Conservation (phyloP, 2,329 filamentous ascomycete genomes). For the Dothistroma pini region DNA sequence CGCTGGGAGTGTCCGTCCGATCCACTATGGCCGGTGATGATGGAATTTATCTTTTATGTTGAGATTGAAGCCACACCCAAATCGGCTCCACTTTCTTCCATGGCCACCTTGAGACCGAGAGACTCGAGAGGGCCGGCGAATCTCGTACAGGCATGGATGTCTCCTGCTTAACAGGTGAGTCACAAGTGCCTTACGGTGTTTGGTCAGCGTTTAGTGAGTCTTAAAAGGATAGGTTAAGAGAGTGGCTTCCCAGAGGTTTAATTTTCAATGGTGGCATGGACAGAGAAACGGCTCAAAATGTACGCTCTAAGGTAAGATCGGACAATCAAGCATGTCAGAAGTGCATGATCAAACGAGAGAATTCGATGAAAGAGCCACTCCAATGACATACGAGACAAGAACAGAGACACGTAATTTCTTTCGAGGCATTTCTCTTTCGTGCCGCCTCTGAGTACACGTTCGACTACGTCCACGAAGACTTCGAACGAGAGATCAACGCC, state of each 20-base stretch:
- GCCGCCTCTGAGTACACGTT: constrained; percentile 23
- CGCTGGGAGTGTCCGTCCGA: background rate
- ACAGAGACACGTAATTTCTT: constrained; percentile 8
- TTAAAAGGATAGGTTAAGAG: too few relatives aligned
- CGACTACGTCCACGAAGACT: constrained; percentile 15
- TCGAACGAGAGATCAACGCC: constrained; percentile 19
- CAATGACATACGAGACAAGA: background rate
- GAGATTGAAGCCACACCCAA: background rate
- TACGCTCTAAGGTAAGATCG: background rate
- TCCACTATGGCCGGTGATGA: background rate
- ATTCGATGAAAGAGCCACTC: background rate
- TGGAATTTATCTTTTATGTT: too few relatives aligned
- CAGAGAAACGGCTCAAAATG: too few relatives aligned
- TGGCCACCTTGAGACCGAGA: too few relatives aligned
- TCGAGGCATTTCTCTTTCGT: constrained; percentile 23
- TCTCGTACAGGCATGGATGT: too few relatives aligned
- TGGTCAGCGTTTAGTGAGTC: too few relatives aligned
- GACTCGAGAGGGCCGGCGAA: too few relatives aligned
- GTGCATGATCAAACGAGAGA: background rate
- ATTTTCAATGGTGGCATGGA: too few relatives aligned
- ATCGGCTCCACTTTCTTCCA: background rate
- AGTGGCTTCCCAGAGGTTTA: too few relatives aligned
- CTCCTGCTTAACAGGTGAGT: too few relatives aligned
- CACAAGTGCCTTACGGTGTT: too few relatives aligned
- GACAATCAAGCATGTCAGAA: background rate